Evolutionary conservation across 2,329 filamentous ascomycete genomes (phyloP), one percentile per base, ranked within the genome.

Genomic region (Thelonectria blattea): DNA sequence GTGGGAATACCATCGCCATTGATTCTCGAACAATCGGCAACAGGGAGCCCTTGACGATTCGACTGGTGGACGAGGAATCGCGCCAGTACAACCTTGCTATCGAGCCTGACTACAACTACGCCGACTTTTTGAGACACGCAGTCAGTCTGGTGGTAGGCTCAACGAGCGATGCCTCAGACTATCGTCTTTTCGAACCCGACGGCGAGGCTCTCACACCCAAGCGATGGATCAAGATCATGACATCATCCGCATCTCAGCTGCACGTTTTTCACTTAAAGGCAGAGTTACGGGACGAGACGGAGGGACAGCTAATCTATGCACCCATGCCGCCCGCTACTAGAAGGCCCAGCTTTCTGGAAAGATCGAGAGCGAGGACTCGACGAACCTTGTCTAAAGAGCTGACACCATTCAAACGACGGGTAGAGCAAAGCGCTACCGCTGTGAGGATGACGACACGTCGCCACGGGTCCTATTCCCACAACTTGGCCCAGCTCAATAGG

Each of bases 31-130:
- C 32, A 15, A 39, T 30, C 12, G 18, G 30, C 17, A 50, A 39
- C 8, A 32, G 48, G 22, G 48, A 50, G 30, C 48, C 48, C 27
- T 20, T 50, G 10, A 50, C 34, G 11, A 50, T 50, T 14, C 30
- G 48, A 24, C 48, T 50, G 1, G 34, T 50, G 17, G 48, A 45
- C 14, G 22, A 52, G 24, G 17, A 43, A 1, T 15, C 41, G 14
- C 24, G 37, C 6, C 37, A 24, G 8, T 52, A 43, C 50, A 41
- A 43, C 11, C 41, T 52, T 10, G 50, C 50, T 7, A 52, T 52
- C 14, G 50, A 52, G 8, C 27, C 50, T 5, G 50, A 52, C 24
- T 52, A 52, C 24, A 52, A n/a, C n/a, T 52, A 52, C 7, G 34
- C 42, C 11, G 50, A 52, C 22, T 52, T 52, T 24, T 32, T 52